A percentile compares a stretch with the other conserved stretches of the same genome.
These are phyloP conservation scores for Rheum nobile DNA, from an alignment of 148 eudicot genomes.

Conservation along the genomic window DNA sequence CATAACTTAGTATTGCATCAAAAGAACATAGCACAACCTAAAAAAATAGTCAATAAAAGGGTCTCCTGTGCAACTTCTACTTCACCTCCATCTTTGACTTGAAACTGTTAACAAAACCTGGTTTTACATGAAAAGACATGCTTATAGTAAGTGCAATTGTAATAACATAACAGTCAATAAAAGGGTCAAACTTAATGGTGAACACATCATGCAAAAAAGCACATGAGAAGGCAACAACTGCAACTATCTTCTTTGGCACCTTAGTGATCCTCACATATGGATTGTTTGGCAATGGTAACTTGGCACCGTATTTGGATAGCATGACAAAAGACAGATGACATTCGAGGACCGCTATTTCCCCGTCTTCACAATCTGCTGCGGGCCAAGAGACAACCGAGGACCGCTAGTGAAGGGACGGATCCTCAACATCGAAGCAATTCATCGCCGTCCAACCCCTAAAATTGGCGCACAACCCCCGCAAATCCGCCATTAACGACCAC, in stretches of 20 bases:
- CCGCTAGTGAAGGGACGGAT: too few relatives aligned
- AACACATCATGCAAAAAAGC: background rate
- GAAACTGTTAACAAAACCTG: constrained; percentile 70
- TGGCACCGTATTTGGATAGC: constrained; percentile 86
- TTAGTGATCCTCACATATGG: constrained; percentile 69
- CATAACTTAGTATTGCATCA: too few relatives aligned
- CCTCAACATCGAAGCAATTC: too few relatives aligned
- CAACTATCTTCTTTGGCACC: constrained; percentile 68
- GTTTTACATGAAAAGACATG: constrained; percentile 1
- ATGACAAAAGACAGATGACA: constrained; percentile 96
- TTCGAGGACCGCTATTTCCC: too few relatives aligned
- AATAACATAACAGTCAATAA: background rate
- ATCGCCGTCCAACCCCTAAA: too few relatives aligned
- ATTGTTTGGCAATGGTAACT: constrained; percentile 82
- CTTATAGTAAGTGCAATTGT: background rate
- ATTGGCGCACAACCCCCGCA: too few relatives aligned
- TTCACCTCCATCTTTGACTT: constrained; percentile 47
- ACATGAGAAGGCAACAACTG: constrained; percentile 90
- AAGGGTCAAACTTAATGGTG: background rate
- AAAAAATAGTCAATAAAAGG: too few relatives aligned
- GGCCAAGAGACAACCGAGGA: too few relatives aligned
- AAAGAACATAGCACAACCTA: too few relatives aligned
- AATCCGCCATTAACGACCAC: too few relatives aligned
- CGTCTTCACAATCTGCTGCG: too few relatives aligned
- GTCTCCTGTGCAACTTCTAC: constrained; percentile 95